phyloP scores from a whole-genome alignment of 371 early-diverging fungal species.

The Mortierella sp. region DNA sequence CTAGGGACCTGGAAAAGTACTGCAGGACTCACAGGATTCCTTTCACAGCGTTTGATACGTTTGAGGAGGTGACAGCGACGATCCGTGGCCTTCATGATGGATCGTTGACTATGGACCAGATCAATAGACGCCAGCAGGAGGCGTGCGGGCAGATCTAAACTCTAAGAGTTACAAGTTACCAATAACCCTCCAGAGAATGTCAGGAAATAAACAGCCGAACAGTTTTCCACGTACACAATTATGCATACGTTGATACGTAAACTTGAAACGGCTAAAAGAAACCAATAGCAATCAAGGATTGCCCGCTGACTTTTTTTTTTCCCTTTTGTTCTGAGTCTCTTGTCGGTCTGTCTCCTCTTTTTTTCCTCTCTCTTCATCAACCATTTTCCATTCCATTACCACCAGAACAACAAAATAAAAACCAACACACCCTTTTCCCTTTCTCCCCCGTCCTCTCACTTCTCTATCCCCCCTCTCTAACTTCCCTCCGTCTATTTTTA shows the following conservation, averaged over 20 bases:
- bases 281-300: too few relatives aligned
- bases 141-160: conserved; percentile 34
- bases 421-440: not conserved
- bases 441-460: not conserved
- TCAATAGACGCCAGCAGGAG: conserved; percentile 30
- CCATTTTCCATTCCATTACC: not conserved
- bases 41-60: conserved; percentile 49
- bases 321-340: not conserved
- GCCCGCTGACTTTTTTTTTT: too few relatives aligned
- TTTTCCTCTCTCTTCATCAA: not conserved
- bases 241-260: too few relatives aligned
- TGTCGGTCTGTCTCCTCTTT: not conserved
- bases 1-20: conserved; percentile 64
- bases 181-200: too few relatives aligned
- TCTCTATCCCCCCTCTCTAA: not conserved
- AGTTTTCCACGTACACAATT: too few relatives aligned
- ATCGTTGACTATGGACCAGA: conserved; percentile 21
- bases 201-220: too few relatives aligned
- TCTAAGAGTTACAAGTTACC: too few relatives aligned
- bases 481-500: not conserved
- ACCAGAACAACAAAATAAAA: too few relatives aligned
- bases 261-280: too few relatives aligned
- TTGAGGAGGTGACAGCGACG: conserved; percentile 34
- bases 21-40: conserved; percentile 57
- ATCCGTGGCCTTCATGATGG: conserved; percentile 40